These are phyloP conservation scores for Thraustotheca clavata DNA, from an alignment of 352 stramenopile genomes.

Conservation along the genomic window DNA sequence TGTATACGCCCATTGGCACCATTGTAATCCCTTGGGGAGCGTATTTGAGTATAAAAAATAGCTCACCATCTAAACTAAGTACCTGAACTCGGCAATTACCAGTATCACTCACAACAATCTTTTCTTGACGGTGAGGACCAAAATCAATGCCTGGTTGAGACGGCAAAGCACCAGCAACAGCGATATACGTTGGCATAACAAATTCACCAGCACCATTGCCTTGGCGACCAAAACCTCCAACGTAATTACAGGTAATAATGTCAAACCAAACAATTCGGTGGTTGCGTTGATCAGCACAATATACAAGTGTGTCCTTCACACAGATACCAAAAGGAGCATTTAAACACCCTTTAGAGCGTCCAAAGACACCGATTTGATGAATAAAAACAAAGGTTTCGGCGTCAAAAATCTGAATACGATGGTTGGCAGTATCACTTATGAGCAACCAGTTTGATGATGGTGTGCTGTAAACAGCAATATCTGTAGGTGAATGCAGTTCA, in stretches of 20 bases:
- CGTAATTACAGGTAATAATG: slow-evolving; percentile 17
- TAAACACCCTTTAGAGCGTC: slow-evolving; percentile 37
- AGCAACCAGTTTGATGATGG: neutral
- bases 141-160: neutral
- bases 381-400: slow-evolving; percentile 27
- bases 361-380: slow-evolving; percentile 46
- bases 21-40: neutral
- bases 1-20: neutral
- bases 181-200: neutral
- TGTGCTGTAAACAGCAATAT: slow-evolving; percentile 25
- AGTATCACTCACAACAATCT: neutral
- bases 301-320: slow-evolving; percentile 38
- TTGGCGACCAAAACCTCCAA: neutral
- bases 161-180: neutral
- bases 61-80: neutral
- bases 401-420: slow-evolving; percentile 51
- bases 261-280: slow-evolving; percentile 59
- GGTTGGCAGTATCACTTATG: slow-evolving; percentile 55
- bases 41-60: neutral
- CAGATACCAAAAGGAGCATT: slow-evolving; percentile 49
- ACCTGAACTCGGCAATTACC: neutral
- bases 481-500: slow-evolving; percentile 44
- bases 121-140: neutral
- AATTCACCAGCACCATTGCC: neutral
- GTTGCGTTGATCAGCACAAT: slow-evolving; percentile 56